A percentile compares a stretch with the other conserved stretches of the same genome.
Conservation (phyloP, 352 stramenopile species). For the Globisporangium solare region DNA sequence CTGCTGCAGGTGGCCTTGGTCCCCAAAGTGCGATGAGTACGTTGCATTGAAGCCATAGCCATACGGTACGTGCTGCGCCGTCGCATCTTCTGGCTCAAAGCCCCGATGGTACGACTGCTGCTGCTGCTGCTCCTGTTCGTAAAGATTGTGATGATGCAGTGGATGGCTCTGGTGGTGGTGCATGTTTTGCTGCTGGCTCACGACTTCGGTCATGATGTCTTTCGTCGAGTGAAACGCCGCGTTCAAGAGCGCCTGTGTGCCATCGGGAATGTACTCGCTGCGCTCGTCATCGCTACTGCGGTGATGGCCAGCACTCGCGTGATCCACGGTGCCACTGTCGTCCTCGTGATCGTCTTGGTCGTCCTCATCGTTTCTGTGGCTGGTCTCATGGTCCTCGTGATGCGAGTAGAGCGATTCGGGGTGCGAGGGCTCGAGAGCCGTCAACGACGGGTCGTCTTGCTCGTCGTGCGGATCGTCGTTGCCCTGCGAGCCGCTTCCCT, state of each 20-base stretch:
- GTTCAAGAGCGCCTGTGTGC: slow-evolving; percentile 60
- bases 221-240: slow-evolving; percentile 70
- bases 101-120: slow-evolving; percentile 36
- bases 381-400: slow-evolving; percentile 11
- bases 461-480: slow-evolving; percentile 7
- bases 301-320: slow-evolving; percentile 15
- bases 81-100: slow-evolving; percentile 65
- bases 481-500: slow-evolving; percentile 1
- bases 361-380: slow-evolving; percentile 7
- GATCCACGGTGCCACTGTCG: slow-evolving; percentile 14
- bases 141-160: slow-evolving; percentile 26
- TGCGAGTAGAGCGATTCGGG: slow-evolving; percentile 2
- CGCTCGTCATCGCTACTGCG: slow-evolving; percentile 16
- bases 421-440: neutral
- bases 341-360: slow-evolving; percentile 17
- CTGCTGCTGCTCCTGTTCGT: slow-evolving; percentile 20
- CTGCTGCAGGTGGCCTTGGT: slow-evolving; percentile 14
- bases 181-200: slow-evolving; percentile 34
- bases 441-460: slow-evolving; percentile 9
- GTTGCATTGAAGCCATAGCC: slow-evolving; percentile 21
- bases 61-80: slow-evolving; percentile 22
- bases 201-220: slow-evolving; percentile 70
- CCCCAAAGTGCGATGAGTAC: slow-evolving; percentile 23
- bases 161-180: slow-evolving; percentile 32
- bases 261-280: slow-evolving; percentile 41